A percentile compares a stretch with the other conserved stretches of the same genome.
Evolutionary conservation across 805 yeast species (phyloP).

Genomic region (Saccharomycopsis vini): DNA sequence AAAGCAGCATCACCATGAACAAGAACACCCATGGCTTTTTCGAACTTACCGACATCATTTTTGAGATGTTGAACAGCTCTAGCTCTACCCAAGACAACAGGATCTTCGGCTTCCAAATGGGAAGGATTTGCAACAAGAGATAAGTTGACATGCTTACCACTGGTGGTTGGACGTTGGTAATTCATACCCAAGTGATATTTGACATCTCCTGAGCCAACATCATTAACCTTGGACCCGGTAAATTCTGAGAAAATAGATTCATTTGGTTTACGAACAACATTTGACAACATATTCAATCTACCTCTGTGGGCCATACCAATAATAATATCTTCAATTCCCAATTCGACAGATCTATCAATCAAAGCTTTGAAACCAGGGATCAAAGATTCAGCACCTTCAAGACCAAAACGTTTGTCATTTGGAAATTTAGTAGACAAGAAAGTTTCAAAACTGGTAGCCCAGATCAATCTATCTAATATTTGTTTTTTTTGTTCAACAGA

Average conservation of each 20-base stretch:
- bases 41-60: slow-evolving; percentile 70
- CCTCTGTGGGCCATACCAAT: slow-evolving; percentile 99
- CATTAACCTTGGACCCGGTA: slow-evolving; percentile 80
- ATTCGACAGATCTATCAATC: slow-evolving; percentile 86
- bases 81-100: slow-evolving; percentile 96
- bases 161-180: slow-evolving; percentile 97
- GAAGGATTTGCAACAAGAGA: slow-evolving; percentile 98
- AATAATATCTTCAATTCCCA: slow-evolving; percentile 91
- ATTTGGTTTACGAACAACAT: slow-evolving; percentile 97
- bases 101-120: slow-evolving; percentile 98
- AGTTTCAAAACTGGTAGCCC: slow-evolving; percentile 92
- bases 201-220: slow-evolving; percentile 98
- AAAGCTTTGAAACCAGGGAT: slow-evolving; percentile 95
- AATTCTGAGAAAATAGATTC: slow-evolving; percentile 96
- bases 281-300: slow-evolving; percentile 92
- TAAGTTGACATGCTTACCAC: slow-evolving; percentile 91
- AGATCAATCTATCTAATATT: slow-evolving; percentile 89
- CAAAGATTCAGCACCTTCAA: slow-evolving; percentile 96
- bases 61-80: slow-evolving; percentile 92
- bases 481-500: slow-evolving; percentile 88
- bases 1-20: slow-evolving; percentile 99
- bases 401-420: slow-evolving; percentile 95
- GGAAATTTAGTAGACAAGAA: slow-evolving; percentile 95
- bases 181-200: slow-evolving; percentile 99
- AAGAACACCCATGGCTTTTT: slow-evolving; percentile 85